Base-by-base conservation (phyloP, 2,329 filamentous ascomycete genomes). In the Penicillium decumbens region DNA sequence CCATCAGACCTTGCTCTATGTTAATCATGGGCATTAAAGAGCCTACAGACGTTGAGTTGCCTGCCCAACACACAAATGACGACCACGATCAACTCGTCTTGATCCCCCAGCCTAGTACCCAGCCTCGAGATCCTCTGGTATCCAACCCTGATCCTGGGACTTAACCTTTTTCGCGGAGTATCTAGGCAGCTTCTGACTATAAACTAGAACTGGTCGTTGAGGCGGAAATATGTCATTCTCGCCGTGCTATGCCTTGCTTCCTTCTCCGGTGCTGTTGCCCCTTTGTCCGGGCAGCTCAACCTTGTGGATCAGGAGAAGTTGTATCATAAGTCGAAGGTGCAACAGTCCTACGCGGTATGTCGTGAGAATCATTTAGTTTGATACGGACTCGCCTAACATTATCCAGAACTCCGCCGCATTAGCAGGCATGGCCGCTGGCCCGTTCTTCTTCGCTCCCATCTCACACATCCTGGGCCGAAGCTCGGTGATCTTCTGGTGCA, bases 401-500 rank as follows among this genome's bases (percentile, higher is more conserved):
- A 15, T 5, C 2, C 56, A 69, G 69, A 63, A 71, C 61, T 41
- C 60, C 1, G 71, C 71, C 6, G 68, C 68, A 10, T 62, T 70
- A 38, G 70, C 70, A 4, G 71, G 71, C n/a, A 61, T 72, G 47
- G 67, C 66, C 5, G 62, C 63, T 1, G 71, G 71, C 2, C 66
- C 67, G 2, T 70, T 72, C 47, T 65, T 74, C 49, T 67, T 69
- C 41, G 66, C 66, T 9, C 71, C 72, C 0, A 53, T 73, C 4
- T 65, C 68, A 1, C 60, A 65, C 43, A 58, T 63, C 5, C 55
- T 72, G 13, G 71, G 71, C 24, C 66, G 70, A 30, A 66, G 65
- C 44, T 65, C 69, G 1, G 59, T 69, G 24, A 71, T 73, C 15
- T 68, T 74, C 56, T 73, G 68, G 67, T 67, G 65, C 35, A 43